phyloP scores from a whole-genome alignment of 139 green algal species.

The Chlamydomonas applanata region DNA sequence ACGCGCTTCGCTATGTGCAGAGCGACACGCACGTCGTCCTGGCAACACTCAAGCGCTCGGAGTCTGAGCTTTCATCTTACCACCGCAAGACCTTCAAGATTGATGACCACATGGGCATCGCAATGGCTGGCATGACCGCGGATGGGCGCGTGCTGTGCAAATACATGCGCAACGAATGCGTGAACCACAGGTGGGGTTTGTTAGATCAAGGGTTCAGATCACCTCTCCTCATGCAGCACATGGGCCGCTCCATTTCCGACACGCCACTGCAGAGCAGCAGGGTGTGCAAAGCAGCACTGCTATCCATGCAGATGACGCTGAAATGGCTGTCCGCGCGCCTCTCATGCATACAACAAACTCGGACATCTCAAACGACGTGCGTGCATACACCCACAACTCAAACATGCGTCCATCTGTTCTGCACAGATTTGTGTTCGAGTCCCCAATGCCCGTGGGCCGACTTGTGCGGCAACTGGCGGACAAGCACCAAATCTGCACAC shows the following conservation, averaged over 20 bases:
- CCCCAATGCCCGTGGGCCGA: constrained; percentile 77
- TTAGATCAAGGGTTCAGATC: no score
- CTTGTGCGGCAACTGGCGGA: constrained; percentile 92
- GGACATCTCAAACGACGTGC: no score
- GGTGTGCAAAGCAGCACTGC: no score
- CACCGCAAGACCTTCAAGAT: constrained; percentile 95
- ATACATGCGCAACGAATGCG: constrained; percentile 97
- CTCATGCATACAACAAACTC: no score
- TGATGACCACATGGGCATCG: constrained; percentile 98
- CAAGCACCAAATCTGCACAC: constrained; percentile 70
- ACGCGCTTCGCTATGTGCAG: constrained; percentile 36
- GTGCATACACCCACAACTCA: constrained; percentile 1
- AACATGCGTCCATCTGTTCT: neutral
- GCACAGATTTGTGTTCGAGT: constrained; percentile 92
- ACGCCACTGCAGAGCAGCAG: no score
- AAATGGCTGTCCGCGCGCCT: no score
- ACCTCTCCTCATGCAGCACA: neutral
- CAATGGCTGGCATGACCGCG: constrained; percentile 91
- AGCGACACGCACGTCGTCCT: constrained; percentile 88
- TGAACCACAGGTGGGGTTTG: constrained; percentile 83
- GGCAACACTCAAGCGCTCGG: constrained; percentile 85
- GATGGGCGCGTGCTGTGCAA: constrained; percentile 89
- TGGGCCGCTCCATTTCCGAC: no score
- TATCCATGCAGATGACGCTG: no score
- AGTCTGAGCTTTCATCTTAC: constrained; percentile 88